These are phyloP conservation scores for Spirogloea muscicola DNA, from an alignment of 139 green algal species.

Conservation along the genomic window DNA sequence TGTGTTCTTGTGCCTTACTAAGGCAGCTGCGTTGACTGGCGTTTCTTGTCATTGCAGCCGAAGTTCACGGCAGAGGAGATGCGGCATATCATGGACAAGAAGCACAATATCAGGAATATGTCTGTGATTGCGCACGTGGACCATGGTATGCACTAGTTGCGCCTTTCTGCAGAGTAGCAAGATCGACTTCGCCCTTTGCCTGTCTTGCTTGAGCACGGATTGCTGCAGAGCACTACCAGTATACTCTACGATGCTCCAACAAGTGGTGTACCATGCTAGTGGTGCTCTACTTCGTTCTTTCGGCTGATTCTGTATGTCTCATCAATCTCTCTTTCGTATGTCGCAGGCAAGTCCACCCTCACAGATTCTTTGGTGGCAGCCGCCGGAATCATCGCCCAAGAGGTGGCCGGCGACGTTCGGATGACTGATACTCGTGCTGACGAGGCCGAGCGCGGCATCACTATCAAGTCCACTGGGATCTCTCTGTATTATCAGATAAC, in stretches of 20 bases:
- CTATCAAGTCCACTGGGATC: conserved; percentile 99
- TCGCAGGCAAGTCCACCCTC: conserved; percentile 84
- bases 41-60: conserved; percentile 25
- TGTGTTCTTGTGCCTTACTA: too few relatives aligned
- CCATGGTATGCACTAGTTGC: conserved; percentile 50
- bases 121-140: conserved; percentile 62
- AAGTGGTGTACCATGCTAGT: too few relatives aligned
- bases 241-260: too few relatives aligned
- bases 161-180: too few relatives aligned
- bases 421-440: conserved; percentile 89
- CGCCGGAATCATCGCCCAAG: conserved; percentile 96
- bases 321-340: too few relatives aligned
- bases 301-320: too few relatives aligned
- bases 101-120: conserved; percentile 68
- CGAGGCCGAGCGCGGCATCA: conserved; percentile 98
- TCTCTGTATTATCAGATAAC: conserved; percentile 97
- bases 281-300: too few relatives aligned
- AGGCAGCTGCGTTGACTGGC: too few relatives aligned
- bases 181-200: too few relatives aligned
- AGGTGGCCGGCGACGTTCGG: conserved; percentile 62
- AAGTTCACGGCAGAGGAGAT: conserved; percentile 56
- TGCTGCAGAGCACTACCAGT: too few relatives aligned
- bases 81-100: conserved; percentile 58
- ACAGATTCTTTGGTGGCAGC: conserved; percentile 98
- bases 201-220: too few relatives aligned